Evolutionary conservation across 331 rosid genomes (phyloP), one percentile per base, ranked within the genome.

Genomic region (Rosa hybrid): DNA sequence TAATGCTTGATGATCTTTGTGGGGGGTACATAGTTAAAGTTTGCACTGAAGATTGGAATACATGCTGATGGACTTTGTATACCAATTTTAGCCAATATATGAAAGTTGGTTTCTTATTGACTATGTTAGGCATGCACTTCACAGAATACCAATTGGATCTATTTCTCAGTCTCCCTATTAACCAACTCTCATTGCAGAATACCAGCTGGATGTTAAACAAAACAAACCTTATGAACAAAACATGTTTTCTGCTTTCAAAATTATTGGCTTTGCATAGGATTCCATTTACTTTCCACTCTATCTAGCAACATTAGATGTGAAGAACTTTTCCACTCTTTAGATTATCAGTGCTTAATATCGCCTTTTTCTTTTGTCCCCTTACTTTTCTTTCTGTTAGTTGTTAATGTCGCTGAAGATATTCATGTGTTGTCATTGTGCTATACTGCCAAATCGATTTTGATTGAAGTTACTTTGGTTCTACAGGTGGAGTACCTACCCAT

Each of bases 401-500:
- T 50, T 72, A 53, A 23, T 27, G 45, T 17, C 25, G 4, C 21
- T 13, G 25, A 21, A 76, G 65, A 60, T 5, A 14, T 76, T 44
- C 57, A 63, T 46, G 34, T 17, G 10, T 30, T 64, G 45, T 14
- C 70, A 30, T 64, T 64, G 44, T 46, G 30, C 30, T 42, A n/a
- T 13, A 8, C 21, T 56, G 16, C 4, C 7, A 12, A 39, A 72
- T 17, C 38, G 18, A 48, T 38, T 48, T 49, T 20, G 23, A 48
- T 39, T 39, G 53, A 71, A 69, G 45, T 27, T 78, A 7, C 23
- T 16, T 13, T 5, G 68, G 18, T 50, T 84, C 53, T 71, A 84
- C 86, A 96, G 98, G 84, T 93, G 49, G 98, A 93, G 89, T 93
- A 96, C 86, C 93, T 91, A 17, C 98, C 97, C 51, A 74, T 90